Conservation (phyloP, 768 basidiomycete genomes). For the Naematelia encephala region DNA sequence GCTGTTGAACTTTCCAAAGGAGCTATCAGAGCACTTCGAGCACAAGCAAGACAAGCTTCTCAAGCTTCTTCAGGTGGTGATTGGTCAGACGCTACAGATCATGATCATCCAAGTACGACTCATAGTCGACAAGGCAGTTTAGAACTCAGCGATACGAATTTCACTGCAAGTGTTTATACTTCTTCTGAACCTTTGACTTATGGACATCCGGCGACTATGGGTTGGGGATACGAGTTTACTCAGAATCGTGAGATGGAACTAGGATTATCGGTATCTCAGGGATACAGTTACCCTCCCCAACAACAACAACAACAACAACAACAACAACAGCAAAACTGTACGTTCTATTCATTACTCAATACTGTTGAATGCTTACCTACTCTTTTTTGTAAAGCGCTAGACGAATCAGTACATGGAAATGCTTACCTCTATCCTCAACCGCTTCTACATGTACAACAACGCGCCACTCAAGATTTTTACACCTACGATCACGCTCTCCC, state of each 20-base stretch:
- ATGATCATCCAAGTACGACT: not conserved
- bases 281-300: not conserved
- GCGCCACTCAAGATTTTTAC: slow-evolving; percentile 18
- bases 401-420: not conserved
- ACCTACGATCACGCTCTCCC: slow-evolving; percentile 34
- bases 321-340: not conserved
- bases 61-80: not conserved
- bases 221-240: slow-evolving; percentile 1
- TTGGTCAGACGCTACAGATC: not conserved
- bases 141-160: slow-evolving; percentile 2
- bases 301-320: not conserved
- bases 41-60: slow-evolving; percentile 28
- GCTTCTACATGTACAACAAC: no score
- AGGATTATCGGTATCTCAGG: not conserved
- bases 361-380: no score
- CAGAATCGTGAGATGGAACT: not conserved
- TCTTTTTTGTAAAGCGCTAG: not conserved
- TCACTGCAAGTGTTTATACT: not conserved
- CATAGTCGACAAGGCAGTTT: slow-evolving; percentile 10
- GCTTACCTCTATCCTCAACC: not conserved
- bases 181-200: not conserved
- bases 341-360: no score
- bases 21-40: slow-evolving; percentile 35
- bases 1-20: slow-evolving; percentile 41
- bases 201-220: not conserved